These are phyloP conservation scores for Lepidium sativum DNA, from an alignment of 345 rosid genomes.

Conservation along the genomic window DNA sequence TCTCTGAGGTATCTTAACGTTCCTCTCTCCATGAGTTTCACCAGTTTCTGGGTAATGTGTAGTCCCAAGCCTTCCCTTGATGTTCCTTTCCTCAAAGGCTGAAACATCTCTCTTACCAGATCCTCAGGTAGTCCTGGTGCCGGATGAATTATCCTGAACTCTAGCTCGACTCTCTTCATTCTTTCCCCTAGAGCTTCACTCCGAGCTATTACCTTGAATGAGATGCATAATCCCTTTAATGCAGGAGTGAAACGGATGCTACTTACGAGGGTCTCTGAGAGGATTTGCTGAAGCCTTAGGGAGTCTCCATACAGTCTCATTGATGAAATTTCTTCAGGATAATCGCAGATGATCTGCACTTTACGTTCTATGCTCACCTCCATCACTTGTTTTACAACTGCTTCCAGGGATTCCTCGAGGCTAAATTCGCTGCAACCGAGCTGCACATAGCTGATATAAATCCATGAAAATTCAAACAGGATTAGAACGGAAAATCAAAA, in stretches of 20 bases:
- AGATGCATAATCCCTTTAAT: constrained; percentile 40
- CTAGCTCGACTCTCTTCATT: constrained; percentile 59
- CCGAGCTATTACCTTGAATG: constrained; percentile 37
- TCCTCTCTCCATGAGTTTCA: constrained; percentile 67
- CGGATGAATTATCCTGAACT: constrained; percentile 75
- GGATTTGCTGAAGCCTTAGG: constrained; percentile 75
- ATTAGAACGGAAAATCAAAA: not conserved
- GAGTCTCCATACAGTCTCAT: constrained; percentile 61
- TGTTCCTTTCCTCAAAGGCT: constrained; percentile 33
- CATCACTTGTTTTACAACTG: constrained; percentile 57
- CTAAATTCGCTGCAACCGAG: constrained; percentile 41
- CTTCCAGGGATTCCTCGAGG: constrained; percentile 54
- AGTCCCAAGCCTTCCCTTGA: constrained; percentile 84
- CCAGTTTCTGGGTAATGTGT: constrained; percentile 61
- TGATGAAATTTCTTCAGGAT: constrained; percentile 42
- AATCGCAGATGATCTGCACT: constrained; percentile 43
- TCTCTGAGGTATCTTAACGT: constrained; percentile 70
- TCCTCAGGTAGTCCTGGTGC: constrained; percentile 76
- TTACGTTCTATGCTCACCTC: constrained; percentile 44
- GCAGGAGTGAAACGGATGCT: constrained; percentile 53
- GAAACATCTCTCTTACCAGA: constrained; percentile 63
- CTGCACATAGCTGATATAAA: constrained; percentile 48
- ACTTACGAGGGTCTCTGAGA: constrained; percentile 52
- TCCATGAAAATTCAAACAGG: not conserved
- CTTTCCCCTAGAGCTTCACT: constrained; percentile 52